Conservation (phyloP, 768 basidiomycete species). For the Psilocybe tampanensis region DNA sequence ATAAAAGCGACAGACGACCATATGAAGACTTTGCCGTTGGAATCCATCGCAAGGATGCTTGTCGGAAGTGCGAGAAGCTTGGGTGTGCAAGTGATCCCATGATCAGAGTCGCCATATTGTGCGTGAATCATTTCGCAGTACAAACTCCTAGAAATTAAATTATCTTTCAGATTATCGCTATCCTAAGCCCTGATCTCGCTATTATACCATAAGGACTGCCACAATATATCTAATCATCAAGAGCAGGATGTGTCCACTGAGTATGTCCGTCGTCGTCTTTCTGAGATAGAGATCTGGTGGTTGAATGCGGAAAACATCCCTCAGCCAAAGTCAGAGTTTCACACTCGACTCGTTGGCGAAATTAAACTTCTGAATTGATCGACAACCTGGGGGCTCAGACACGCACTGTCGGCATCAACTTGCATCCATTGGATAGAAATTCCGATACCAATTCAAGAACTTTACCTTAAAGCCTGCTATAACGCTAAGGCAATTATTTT, state of each 20-base stretch:
- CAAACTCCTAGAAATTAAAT: conserved; percentile 5
- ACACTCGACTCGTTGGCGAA: conserved; percentile 34
- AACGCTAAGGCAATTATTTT: conserved; percentile 9
- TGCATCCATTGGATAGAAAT: conserved; percentile 17
- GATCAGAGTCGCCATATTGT: conserved; percentile 30
- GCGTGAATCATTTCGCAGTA: conserved; percentile 13
- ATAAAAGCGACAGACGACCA: conserved; percentile 92
- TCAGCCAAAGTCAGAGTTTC: conserved; percentile 10
- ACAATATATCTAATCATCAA: conserved; percentile 8
- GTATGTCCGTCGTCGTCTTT: conserved; percentile 6
- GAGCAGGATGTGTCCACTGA: conserved; percentile 3
- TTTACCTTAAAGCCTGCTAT: conserved; percentile 16
- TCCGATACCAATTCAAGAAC: conserved; percentile 17
- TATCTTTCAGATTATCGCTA: conserved; percentile 12
- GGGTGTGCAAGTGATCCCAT: conserved; percentile 90
- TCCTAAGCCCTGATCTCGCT: conserved; percentile 3
- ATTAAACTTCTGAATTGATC: conserved; percentile 44
- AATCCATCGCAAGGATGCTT: conserved; percentile 86
- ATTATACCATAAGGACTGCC: conserved; percentile 18
- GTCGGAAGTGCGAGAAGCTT: conserved; percentile 87
- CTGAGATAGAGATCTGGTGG: conserved; percentile 6
- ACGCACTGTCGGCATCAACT: conserved; percentile 13
- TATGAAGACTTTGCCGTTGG: conserved; percentile 82
- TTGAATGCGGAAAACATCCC: conserved; percentile 14
- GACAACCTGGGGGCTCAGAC: conserved; percentile 22